Conservation (phyloP, 352 stramenopile species). For the Globisporangium nagaii region DNA sequence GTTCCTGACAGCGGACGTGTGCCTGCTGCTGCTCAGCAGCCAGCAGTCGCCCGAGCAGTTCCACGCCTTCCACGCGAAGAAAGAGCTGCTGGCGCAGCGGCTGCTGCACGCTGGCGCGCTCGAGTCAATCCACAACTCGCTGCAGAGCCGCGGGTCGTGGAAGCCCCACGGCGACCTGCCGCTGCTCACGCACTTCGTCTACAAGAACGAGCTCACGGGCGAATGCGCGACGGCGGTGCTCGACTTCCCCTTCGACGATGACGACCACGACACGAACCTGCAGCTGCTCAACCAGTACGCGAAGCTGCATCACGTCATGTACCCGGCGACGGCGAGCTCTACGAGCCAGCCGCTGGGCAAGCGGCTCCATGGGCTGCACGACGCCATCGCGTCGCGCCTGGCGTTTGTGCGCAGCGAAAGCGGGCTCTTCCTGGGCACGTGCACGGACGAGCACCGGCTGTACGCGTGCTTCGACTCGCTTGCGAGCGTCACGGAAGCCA, state of each 20-base stretch:
- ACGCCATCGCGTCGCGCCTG: constrained; percentile 31
- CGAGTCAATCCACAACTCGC: constrained; percentile 28
- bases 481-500: constrained; percentile 32
- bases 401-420: constrained; percentile 43
- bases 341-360: constrained; percentile 53
- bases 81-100: constrained; percentile 31
- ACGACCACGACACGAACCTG: constrained; percentile 23
- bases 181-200: constrained; percentile 59
- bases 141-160: constrained; percentile 31
- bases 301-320: constrained; percentile 51
- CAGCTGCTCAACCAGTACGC: constrained; percentile 49
- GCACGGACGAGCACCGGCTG: constrained; percentile 48
- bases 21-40: constrained; percentile 60
- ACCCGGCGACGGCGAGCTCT: constrained; percentile 13
- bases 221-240: constrained; percentile 42
- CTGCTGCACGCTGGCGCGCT: constrained; percentile 34
- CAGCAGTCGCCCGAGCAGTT: constrained; percentile 65
- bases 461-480: constrained; percentile 54
- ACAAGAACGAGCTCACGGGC: constrained; percentile 62
- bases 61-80: constrained; percentile 64
- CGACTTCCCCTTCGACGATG: constrained; percentile 38
- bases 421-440: constrained; percentile 45
- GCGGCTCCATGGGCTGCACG: constrained; percentile 21
- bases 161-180: constrained; percentile 48
- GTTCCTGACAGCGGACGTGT: constrained; percentile 54